Evolutionary conservation across 2,329 filamentous ascomycete species (phyloP).

Genomic region (Monosporascus cannonballus): DNA sequence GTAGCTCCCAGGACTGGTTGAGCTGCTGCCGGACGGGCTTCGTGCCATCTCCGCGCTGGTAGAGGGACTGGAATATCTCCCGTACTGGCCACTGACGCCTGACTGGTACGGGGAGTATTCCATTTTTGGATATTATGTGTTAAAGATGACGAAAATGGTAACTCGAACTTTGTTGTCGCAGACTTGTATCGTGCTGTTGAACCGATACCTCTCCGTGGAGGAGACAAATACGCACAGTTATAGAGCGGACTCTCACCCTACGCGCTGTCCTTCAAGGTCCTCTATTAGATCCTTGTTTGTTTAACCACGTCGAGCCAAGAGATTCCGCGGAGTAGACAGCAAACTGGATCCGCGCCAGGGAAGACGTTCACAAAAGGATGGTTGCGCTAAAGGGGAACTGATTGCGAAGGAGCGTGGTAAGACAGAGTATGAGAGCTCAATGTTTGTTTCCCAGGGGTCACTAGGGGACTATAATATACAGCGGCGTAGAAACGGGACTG

Average conservation of each 20-base stretch:
- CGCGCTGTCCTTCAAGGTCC: not conserved
- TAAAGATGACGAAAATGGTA: not conserved
- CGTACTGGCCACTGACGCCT: slow-evolving; percentile 8
- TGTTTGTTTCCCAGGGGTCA: not conserved
- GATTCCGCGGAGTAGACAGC: not conserved
- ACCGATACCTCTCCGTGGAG: not conserved
- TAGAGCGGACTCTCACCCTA: not conserved
- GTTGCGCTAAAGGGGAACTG: not conserved
- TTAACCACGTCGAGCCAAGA: not conserved
- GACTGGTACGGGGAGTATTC: slow-evolving; percentile 5
- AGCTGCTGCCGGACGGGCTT: slow-evolving; percentile 13
- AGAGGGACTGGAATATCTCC: slow-evolving; percentile 8
- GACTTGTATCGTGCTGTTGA: not conserved
- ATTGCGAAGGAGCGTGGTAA: not conserved
- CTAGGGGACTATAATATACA: not conserved
- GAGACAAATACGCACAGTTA: not conserved
- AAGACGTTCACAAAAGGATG: not conserved
- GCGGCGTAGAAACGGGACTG: not conserved
- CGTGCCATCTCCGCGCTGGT: slow-evolving; percentile 16
- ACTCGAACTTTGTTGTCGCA: not conserved
- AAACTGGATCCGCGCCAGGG: not conserved
- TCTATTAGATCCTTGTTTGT: not conserved
- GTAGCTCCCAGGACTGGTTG: slow-evolving; percentile 8
- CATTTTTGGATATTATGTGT: slow-evolving; percentile 1
- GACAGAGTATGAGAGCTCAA: not conserved